These are phyloP conservation scores for Lipomyces lipofer DNA, from an alignment of 805 yeast species.

Conservation along the genomic window DNA sequence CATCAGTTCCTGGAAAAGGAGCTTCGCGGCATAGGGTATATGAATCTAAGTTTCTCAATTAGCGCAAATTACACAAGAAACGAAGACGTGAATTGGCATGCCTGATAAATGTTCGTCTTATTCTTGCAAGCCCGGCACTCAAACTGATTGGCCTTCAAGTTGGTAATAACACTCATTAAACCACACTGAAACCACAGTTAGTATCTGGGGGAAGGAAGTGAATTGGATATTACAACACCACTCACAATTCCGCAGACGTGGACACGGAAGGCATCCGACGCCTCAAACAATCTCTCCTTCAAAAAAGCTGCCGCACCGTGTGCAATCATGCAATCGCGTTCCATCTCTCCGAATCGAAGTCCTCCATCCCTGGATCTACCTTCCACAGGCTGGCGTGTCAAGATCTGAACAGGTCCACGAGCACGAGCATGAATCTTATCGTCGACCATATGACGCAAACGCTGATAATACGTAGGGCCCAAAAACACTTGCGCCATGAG, in stretches of 20 bases:
- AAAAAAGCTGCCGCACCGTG: slow-evolving; percentile 99
- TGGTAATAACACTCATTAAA: slow-evolving; percentile 95
- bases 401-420: slow-evolving; percentile 96
- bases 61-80: not conserved
- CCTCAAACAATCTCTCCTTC: slow-evolving; percentile 97
- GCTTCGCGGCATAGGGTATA: slow-evolving; percentile 97
- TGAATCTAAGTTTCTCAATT: slow-evolving; percentile 51
- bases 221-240: not conserved
- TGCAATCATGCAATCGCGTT: slow-evolving; percentile 99
- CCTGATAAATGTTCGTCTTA: slow-evolving; percentile 96
- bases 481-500: slow-evolving; percentile 97
- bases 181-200: too few species aligned
- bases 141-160: slow-evolving; percentile 93
- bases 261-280: slow-evolving; percentile 97
- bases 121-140: slow-evolving; percentile 99
- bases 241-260: slow-evolving; percentile 84
- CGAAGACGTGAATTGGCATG: not conserved
- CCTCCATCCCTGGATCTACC: slow-evolving; percentile 99
- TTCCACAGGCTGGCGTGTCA: slow-evolving; percentile 98
- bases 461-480: slow-evolving; percentile 99
- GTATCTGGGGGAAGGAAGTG: not conserved
- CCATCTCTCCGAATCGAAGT: slow-evolving; percentile 99
- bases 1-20: slow-evolving; percentile 98
- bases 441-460: slow-evolving; percentile 98
- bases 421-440: slow-evolving; percentile 99